Base-by-base conservation (phyloP, 179 eudicot genomes). In the Sideroxylon spinosum region DNA sequence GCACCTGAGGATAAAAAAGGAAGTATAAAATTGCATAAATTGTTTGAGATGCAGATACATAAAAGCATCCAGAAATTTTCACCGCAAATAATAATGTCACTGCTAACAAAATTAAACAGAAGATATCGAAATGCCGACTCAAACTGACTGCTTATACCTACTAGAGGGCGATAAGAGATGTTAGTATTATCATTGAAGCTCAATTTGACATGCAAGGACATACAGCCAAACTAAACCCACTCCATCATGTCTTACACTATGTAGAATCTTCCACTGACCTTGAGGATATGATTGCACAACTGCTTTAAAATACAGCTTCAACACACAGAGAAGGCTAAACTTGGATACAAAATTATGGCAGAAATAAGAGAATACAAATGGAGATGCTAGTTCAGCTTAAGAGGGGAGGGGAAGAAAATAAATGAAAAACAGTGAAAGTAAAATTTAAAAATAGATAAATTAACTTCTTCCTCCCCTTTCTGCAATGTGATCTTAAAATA, bases 1-100 rank as follows among this genome's bases (percentile, higher is more conserved):
- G 62, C 76, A 80, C 29, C 82, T 83, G 68, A 46, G 68, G 71
- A 11, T 16, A 62, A 32, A 78, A 49, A 68, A 60, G 71, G 2
- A 56, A 66, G 65, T 16, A 32, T 57, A 28, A 53, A 2, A 23
- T 5, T 17, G 20, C 55, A 78, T 22, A 26, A 48, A 37, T 22
- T 20, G 46, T 62, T 49, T 44, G 52, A 49, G 3, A 55, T 10
- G 53, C 49, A 12, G 26, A 28, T 56, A 25, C n/a, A 71, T 25
- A 46, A 46, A 49, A 72, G 19, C 26, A 50, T 25, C 76, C 75
- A 61, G 20, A 28, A 78, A 37, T 3, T 17, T 9, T 0, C 17
- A 11, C 63, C 32, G 23, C 29, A 52, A 66, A n/a, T 23, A 23
- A 50, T 19, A 8, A 50, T 50, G 20, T 65, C 17, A 12, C 20